These are phyloP conservation scores for Geranium brycei DNA, from an alignment of 345 rosid species.

Conservation along the genomic window DNA sequence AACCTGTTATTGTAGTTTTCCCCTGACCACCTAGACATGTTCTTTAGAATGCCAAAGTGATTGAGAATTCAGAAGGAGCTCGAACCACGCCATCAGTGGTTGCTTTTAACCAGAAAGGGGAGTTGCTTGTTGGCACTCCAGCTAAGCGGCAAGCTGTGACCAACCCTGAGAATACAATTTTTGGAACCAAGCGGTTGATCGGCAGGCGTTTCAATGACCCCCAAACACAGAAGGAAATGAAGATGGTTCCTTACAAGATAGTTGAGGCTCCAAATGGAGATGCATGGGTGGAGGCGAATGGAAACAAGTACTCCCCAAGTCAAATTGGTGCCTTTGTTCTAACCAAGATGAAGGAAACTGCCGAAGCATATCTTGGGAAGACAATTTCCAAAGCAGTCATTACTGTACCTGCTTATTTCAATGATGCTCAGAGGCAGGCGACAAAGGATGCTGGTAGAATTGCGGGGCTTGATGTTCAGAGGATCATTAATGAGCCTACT, in stretches of 20 bases:
- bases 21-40: neutral
- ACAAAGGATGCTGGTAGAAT: conserved; percentile 38
- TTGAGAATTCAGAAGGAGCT: conserved; percentile 30
- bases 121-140: conserved; percentile 29
- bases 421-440: conserved; percentile 35
- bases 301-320: conserved; percentile 29
- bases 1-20: neutral
- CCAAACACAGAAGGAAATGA: conserved; percentile 28
- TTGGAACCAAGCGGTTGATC: conserved; percentile 28
- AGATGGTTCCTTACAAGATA: conserved; percentile 27
- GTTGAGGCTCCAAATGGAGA: conserved; percentile 29
- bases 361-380: conserved; percentile 28
- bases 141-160: conserved; percentile 34
- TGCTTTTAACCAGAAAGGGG: conserved; percentile 24
- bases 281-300: conserved; percentile 31
- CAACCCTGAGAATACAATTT: conserved; percentile 24
- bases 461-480: conserved; percentile 28
- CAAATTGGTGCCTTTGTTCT: conserved; percentile 28
- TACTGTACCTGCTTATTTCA: conserved; percentile 34
- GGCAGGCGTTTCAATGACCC: conserved; percentile 29
- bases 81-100: conserved; percentile 33
- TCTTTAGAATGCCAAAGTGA: conserved; percentile 26
- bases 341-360: conserved; percentile 29
- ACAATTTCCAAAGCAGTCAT: conserved; percentile 25
- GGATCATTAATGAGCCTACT: conserved; percentile 34